A percentile compares a stretch with the other conserved stretches of the same genome.
These are phyloP conservation scores for Powellomyces hirtus DNA, from an alignment of 192 early-diverging fungal species.

Conservation along the genomic window DNA sequence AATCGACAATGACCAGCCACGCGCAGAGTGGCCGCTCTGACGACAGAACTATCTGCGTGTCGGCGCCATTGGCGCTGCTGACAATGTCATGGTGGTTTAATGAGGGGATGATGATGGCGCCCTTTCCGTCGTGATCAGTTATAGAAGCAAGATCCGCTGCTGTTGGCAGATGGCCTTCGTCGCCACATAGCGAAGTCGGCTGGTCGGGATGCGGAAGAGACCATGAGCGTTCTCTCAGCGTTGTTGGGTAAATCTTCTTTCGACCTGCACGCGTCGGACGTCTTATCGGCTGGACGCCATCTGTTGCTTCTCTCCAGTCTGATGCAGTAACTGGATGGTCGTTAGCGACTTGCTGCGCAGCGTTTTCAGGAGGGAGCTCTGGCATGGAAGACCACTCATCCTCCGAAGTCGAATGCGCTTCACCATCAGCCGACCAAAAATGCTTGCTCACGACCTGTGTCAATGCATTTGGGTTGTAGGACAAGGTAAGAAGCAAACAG, in stretches of 20 bases:
- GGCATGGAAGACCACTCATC: not conserved
- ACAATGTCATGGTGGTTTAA: not conserved
- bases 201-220: not conserved
- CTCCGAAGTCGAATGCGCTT: not conserved
- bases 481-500: not conserved
- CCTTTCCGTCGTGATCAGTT: not conserved
- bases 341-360: not conserved
- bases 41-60: not conserved
- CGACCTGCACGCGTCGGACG: not conserved
- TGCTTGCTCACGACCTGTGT: not conserved
- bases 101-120: conserved; percentile 6
- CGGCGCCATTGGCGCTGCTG: not conserved
- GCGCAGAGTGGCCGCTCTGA: not conserved
- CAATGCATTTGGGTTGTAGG: not conserved
- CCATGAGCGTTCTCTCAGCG: not conserved
- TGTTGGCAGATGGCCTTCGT: not conserved
- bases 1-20: conserved; percentile 18
- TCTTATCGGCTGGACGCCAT: not conserved
- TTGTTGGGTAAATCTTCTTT: not conserved
- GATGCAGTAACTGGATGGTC: not conserved
- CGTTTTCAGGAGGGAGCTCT: not conserved
- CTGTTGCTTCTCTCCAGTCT: not conserved
- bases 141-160: conserved; percentile 4
- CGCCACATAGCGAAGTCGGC: not conserved
- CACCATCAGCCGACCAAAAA: no score